These are phyloP conservation scores for Colletotrichum lindemuthianum DNA, from an alignment of 2,329 filamentous ascomycete species.

Conservation along the genomic window DNA sequence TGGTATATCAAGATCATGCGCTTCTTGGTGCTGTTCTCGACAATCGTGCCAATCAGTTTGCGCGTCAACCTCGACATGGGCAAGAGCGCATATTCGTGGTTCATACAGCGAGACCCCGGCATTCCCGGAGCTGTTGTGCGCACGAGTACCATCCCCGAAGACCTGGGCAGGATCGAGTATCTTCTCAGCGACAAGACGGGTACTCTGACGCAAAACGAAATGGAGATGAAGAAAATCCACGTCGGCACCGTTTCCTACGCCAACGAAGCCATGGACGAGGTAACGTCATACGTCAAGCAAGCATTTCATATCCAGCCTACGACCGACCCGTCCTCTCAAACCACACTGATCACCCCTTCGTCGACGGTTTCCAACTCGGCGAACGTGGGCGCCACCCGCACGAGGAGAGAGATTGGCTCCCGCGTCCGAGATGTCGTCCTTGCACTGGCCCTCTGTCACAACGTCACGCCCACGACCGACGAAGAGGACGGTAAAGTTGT, in stretches of 20 bases:
- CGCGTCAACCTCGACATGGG: slow-evolving; percentile 97
- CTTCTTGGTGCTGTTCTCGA: slow-evolving; percentile 99
- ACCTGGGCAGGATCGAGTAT: slow-evolving; percentile 95
- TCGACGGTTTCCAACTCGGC: slow-evolving; percentile 72
- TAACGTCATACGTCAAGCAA: slow-evolving; percentile 84
- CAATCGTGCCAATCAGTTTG: slow-evolving; percentile 96
- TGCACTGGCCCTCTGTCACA: slow-evolving; percentile 93
- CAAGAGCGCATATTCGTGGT: slow-evolving; percentile 94
- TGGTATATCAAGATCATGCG: slow-evolving; percentile 99
- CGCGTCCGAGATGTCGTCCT: slow-evolving; percentile 93
- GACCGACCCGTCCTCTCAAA: slow-evolving; percentile 54
- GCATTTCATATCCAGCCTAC: slow-evolving; percentile 72
- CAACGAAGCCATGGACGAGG: slow-evolving; percentile 99
- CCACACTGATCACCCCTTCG: slow-evolving; percentile 77
- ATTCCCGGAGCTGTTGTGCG: slow-evolving; percentile 94
- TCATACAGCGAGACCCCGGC: slow-evolving; percentile 90
- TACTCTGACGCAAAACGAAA: slow-evolving; percentile 97
- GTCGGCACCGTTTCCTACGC: slow-evolving; percentile 98
- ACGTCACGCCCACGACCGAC: slow-evolving; percentile 92
- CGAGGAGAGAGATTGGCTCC: slow-evolving; percentile 90
- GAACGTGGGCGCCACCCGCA: slow-evolving; percentile 76
- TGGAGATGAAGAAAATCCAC: slow-evolving; percentile 99
- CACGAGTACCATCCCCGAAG: slow-evolving; percentile 97
- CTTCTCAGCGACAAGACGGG: slow-evolving; percentile 97
- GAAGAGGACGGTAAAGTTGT: slow-evolving; percentile 80